These are phyloP conservation scores for Ambrosiella xylebori DNA, from an alignment of 2,329 filamentous ascomycete species.

Conservation along the genomic window DNA sequence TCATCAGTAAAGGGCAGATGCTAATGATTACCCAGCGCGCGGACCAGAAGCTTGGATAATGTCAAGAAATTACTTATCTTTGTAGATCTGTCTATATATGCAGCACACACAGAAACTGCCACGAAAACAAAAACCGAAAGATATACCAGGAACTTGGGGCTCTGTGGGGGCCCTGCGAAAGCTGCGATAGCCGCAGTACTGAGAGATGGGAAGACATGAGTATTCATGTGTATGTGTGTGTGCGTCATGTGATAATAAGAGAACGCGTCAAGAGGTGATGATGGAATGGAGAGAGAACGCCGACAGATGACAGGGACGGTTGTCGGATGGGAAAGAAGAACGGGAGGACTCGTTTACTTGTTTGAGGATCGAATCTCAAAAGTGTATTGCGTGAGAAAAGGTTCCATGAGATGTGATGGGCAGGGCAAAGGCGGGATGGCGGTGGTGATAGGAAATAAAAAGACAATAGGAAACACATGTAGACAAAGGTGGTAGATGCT, in stretches of 20 bases:
- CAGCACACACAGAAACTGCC: neutral
- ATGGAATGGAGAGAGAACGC: neutral
- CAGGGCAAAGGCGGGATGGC: too few species aligned
- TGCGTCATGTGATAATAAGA: neutral
- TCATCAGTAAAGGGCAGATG: too few species aligned
- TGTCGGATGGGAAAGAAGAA: neutral
- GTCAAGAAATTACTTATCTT: neutral
- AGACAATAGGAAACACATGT: neutral
- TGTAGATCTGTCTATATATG: neutral
- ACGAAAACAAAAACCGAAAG: neutral
- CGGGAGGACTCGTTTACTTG: too few species aligned
- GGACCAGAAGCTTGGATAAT: too few species aligned
- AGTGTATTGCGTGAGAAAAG: too few species aligned
- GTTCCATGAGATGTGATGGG: too few species aligned
- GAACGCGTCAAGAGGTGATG: neutral
- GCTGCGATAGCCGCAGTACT: neutral
- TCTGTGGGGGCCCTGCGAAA: neutral
- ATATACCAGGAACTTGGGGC: neutral
- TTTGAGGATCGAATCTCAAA: too few species aligned
- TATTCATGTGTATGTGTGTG: too few species aligned
- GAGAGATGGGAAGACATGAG: too few species aligned
- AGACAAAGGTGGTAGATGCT: neutral
- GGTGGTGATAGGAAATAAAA: too few species aligned
- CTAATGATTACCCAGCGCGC: too few species aligned
- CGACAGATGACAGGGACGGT: neutral